Conservation (phyloP, 176 grass and related monocot genomes). For the Thinopyrum elongatum region DNA sequence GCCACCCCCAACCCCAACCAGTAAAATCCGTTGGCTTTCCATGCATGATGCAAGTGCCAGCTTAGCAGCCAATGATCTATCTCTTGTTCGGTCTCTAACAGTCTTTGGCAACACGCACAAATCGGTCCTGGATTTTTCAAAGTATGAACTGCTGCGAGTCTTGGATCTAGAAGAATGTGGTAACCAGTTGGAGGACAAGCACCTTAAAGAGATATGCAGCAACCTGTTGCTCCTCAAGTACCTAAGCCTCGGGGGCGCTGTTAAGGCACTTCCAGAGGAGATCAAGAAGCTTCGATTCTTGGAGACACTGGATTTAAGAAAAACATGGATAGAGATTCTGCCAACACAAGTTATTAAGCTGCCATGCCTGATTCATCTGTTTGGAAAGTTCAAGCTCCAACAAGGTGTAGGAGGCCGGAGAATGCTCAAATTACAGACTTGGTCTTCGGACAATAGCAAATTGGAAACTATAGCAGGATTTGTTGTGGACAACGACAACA, state of each 20-base stretch:
- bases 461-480: conserved; percentile 2
- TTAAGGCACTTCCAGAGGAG: background rate
- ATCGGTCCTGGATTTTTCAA: background rate
- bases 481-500: background rate
- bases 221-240: conserved; percentile 5
- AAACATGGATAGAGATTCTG: background rate
- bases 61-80: background rate
- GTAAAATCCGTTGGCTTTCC: background rate
- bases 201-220: background rate
- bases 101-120: background rate
- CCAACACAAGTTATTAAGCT: conserved; percentile 17
- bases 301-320: conserved; percentile 12
- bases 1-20: background rate
- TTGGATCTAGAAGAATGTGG: background rate
- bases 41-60: background rate
- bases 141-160: background rate
- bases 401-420: background rate
- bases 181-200: background rate
- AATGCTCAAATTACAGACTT: background rate
- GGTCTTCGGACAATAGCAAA: background rate
- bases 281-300: conserved; percentile 10
- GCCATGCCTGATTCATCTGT: background rate
- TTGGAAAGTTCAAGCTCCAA: background rate
- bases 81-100: background rate
- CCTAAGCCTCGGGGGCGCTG: background rate